Evolutionary conservation across 202 grass and related monocot genomes (phyloP).

Genomic region (Brachypodium distachyon): DNA sequence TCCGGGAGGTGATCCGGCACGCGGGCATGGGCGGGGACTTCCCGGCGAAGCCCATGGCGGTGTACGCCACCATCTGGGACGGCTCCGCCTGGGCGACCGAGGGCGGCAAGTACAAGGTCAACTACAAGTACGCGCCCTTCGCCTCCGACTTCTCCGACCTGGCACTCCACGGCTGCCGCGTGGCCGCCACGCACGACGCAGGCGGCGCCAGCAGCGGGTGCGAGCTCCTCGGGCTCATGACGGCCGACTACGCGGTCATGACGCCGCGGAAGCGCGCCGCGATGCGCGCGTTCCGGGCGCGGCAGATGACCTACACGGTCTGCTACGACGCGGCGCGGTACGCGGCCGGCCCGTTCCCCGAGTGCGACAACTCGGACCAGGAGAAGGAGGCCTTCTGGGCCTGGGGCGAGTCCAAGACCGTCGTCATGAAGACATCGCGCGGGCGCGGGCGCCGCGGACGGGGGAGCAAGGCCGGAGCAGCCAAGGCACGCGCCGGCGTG

Average conservation of each 20-base stretch:
- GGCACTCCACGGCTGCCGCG: slow-evolving; percentile 38
- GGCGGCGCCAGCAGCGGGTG: not conserved
- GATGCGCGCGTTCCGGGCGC: slow-evolving; percentile 57
- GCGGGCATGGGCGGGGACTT: slow-evolving; percentile 75
- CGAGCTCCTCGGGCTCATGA: slow-evolving; percentile 39
- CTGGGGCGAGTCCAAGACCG: slow-evolving; percentile 62
- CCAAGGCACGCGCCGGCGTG: not conserved
- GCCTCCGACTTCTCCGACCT: slow-evolving; percentile 53
- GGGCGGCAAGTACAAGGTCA: slow-evolving; percentile 74
- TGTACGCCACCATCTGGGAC: slow-evolving; percentile 91
- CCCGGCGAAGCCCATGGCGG: slow-evolving; percentile 81
- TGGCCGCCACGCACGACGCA: not conserved
- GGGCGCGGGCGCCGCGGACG: slow-evolving; percentile 31
- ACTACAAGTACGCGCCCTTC: slow-evolving; percentile 91
- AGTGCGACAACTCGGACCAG: slow-evolving; percentile 58
- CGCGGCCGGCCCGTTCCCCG: slow-evolving; percentile 50
- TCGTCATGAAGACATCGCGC: slow-evolving; percentile 36
- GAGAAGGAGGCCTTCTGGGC: slow-evolving; percentile 56
- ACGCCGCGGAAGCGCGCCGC: slow-evolving; percentile 62
- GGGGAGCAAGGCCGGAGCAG: not conserved
- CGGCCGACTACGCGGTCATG: slow-evolving; percentile 52
- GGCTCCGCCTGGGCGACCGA: slow-evolving; percentile 82
- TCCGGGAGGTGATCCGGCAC: slow-evolving; percentile 67
- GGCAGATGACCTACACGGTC: slow-evolving; percentile 71
- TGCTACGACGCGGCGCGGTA: slow-evolving; percentile 77